Base-by-base conservation (phyloP, 2,329 filamentous ascomycete species). In the Sclerotinia subarctica region DNA sequence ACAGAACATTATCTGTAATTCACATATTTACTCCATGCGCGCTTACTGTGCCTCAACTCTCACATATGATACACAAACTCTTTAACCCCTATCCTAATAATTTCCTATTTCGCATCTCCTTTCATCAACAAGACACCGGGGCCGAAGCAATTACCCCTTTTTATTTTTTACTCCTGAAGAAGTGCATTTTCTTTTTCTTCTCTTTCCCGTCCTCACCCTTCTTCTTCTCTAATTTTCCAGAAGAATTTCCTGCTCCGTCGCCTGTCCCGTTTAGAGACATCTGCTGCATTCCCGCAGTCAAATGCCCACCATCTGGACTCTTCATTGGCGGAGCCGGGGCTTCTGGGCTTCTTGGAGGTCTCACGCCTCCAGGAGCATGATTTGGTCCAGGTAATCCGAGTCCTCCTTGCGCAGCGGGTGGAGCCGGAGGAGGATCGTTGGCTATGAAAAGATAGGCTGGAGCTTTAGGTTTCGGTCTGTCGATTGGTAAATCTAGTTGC, bases 381-480 rank as follows among this genome's bases (percentile, higher is more conserved):
- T 21, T 19, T 5, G 51, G 52, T n/a, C 59, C 47, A 26, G 59
- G 59, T 42, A 68, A 19, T 15, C 66, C 66, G 7, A 68, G 49
- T 44, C 49, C 59, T 32, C 35, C 21, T 42, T 49, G 47, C 24
- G 21, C 64, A 69, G 78, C 70, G 35, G 73, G 70, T 56, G 81
- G 78, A 65, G 79, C 80, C 21, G 83, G 83, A 8, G 83, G 83
- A 13, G 84, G 84, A 2, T 84, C 80, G 1, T 89, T 87, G 5
- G 88, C 86, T 78, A 96, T 93, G 73, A 95, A 95, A 13, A 99
- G 81, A 80, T 97, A 92, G 7, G 89, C 89, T 0, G 95, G 95
- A 0, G 94, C 91, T 70, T 90, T 89, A n/a, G 88, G 90, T 75
- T 89, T 88, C 2, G 93, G 92, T 51, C 89, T 84, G 70, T 97